A percentile compares a stretch with the other conserved stretches of the same genome.
Evolutionary conservation across 2,329 filamentous ascomycete species (phyloP).

Genomic region (Fusarium lateritium): DNA sequence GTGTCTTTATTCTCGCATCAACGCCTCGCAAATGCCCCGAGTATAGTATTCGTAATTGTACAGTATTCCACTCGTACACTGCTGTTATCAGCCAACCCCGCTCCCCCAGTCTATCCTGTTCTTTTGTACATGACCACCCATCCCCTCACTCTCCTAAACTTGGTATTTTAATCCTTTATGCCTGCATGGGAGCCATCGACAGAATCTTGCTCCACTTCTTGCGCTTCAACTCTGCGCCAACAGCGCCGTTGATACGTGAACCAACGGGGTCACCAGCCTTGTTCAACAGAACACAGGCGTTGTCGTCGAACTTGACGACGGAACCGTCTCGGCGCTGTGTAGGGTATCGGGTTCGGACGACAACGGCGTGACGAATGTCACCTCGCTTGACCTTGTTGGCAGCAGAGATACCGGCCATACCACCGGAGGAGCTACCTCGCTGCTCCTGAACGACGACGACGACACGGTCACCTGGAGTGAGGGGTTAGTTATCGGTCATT

Average conservation of each 20-base stretch:
- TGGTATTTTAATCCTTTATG: slow-evolving; percentile 52
- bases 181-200: slow-evolving; percentile 86
- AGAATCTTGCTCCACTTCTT: slow-evolving; percentile 99
- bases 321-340: slow-evolving; percentile 89
- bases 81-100: slow-evolving; percentile 14
- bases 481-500: slow-evolving; percentile 10
- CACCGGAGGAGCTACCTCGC: slow-evolving; percentile 80
- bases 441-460: slow-evolving; percentile 99
- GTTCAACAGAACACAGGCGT: slow-evolving; percentile 97
- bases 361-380: slow-evolving; percentile 95
- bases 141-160: not conserved
- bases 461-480: slow-evolving; percentile 85
- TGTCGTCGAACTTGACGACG: slow-evolving; percentile 95
- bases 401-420: slow-evolving; percentile 78
- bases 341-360: slow-evolving; percentile 92
- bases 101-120: slow-evolving; percentile 19
- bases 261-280: slow-evolving; percentile 97
- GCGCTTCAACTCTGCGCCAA: slow-evolving; percentile 88
- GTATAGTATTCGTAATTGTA: slow-evolving; percentile 53
- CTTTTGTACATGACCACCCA: slow-evolving; percentile 36
- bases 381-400: slow-evolving; percentile 95
- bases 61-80: slow-evolving; percentile 51
- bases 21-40: slow-evolving; percentile 56
- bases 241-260: slow-evolving; percentile 90
- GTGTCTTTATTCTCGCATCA: slow-evolving; percentile 50